Conservation (phyloP, 2,329 filamentous ascomycete genomes). For the Scorias spongiosa region DNA sequence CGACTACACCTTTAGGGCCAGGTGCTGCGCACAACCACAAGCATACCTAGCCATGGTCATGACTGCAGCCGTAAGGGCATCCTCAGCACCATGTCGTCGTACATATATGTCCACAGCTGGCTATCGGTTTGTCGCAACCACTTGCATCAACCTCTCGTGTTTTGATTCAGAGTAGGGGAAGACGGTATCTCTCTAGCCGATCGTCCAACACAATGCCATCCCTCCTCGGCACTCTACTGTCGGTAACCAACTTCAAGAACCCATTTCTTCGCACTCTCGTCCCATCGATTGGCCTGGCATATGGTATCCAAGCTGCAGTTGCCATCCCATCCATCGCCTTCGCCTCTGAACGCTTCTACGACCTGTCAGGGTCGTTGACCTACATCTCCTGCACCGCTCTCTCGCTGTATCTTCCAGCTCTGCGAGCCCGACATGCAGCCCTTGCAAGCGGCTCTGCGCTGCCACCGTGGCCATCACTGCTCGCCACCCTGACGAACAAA, state of each 20-base stretch:
- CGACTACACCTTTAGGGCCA: too few relatives aligned
- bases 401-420: conserved; percentile 44
- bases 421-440: conserved; percentile 39
- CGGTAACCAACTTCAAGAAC: conserved; percentile 44
- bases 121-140: neutral
- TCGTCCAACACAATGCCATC: conserved; percentile 13
- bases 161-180: too few relatives aligned
- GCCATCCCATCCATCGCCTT: conserved; percentile 46
- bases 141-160: too few relatives aligned
- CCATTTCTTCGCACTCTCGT: conserved; percentile 49
- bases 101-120: neutral
- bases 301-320: conserved; percentile 46
- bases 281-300: conserved; percentile 46
- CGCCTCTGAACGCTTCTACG: conserved; percentile 52
- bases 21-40: too few relatives aligned
- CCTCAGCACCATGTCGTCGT: neutral
- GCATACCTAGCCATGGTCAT: too few relatives aligned
- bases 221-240: conserved; percentile 36
- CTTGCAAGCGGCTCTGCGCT: conserved; percentile 24
- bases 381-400: conserved; percentile 50
- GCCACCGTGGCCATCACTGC: conserved; percentile 32
- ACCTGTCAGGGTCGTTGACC: conserved; percentile 50
- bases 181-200: too few relatives aligned
- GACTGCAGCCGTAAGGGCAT: too few relatives aligned
- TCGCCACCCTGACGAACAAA: conserved; percentile 29